Percentiles rank a stretch among this genome's conserved stretches.
These are phyloP conservation scores for Neurospora sp. DNA, from an alignment of 495 filamentous ascomycete genomes.

Conservation along the genomic window DNA sequence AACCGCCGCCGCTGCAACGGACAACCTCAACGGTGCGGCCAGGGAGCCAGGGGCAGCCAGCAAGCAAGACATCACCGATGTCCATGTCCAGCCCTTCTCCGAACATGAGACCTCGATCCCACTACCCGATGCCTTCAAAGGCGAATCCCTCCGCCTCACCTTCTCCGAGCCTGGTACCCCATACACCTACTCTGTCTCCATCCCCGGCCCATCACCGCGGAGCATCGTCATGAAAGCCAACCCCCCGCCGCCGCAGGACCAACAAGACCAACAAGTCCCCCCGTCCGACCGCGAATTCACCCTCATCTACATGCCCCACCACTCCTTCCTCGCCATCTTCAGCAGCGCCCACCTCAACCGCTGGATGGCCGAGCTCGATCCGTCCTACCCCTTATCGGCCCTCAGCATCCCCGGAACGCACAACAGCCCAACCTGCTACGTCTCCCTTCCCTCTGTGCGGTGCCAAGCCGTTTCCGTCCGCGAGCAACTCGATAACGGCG, in stretches of 20 bases:
- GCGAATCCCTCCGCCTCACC: slow-evolving; percentile 34
- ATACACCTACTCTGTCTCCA: slow-evolving; percentile 28
- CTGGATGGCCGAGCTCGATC: slow-evolving; percentile 72
- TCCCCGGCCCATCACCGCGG: slow-evolving; percentile 25
- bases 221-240: neutral
- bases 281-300: slow-evolving; percentile 46
- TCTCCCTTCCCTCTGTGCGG: slow-evolving; percentile 81
- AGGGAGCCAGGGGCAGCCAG: slow-evolving; percentile 2
- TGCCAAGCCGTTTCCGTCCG: slow-evolving; percentile 75
- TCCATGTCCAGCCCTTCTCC: slow-evolving; percentile 29
- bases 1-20: slow-evolving; percentile 11
- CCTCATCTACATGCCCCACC: slow-evolving; percentile 55
- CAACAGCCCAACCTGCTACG: slow-evolving; percentile 77
- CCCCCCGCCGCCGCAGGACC: neutral
- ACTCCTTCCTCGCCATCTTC: slow-evolving; percentile 64
- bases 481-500: slow-evolving; percentile 77
- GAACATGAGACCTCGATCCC: slow-evolving; percentile 23
- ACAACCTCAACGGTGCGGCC: slow-evolving; percentile 1
- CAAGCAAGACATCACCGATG: slow-evolving; percentile 21
- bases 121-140: slow-evolving; percentile 21
- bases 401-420: slow-evolving; percentile 93
- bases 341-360: slow-evolving; percentile 56
- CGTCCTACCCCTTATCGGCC: slow-evolving; percentile 60
- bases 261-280: neutral
- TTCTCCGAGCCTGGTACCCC: slow-evolving; percentile 26